phyloP scores from a whole-genome alignment of 2,329 filamentous ascomycete species.

The Chaetomium sp. region DNA sequence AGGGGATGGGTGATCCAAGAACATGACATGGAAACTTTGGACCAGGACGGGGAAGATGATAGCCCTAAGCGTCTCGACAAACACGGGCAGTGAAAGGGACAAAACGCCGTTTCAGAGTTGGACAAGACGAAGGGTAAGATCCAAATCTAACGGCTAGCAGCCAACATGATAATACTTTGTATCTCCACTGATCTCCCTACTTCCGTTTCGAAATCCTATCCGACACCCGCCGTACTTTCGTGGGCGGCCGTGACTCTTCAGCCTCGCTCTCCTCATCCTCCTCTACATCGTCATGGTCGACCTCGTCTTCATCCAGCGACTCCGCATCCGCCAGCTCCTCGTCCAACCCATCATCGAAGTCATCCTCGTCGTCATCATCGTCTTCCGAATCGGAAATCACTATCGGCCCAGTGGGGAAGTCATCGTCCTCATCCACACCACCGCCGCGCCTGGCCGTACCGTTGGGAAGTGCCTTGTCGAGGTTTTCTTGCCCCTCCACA shows the following conservation, averaged over 20 bases:
- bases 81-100: too few relatives aligned
- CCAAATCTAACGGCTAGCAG: too few relatives aligned
- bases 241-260: slow-evolving; percentile 28
- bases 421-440: slow-evolving; percentile 52
- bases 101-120: too few relatives aligned
- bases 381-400: slow-evolving; percentile 59
- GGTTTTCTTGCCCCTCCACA: slow-evolving; percentile 69
- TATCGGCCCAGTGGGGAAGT: slow-evolving; percentile 49
- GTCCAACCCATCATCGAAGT: slow-evolving; percentile 17
- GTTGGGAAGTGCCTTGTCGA: slow-evolving; percentile 30
- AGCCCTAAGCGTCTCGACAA: too few relatives aligned
- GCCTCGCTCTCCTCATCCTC: slow-evolving; percentile 30
- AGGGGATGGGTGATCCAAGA: too few relatives aligned
- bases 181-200: slow-evolving; percentile 11
- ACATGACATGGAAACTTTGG: too few relatives aligned
- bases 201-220: slow-evolving; percentile 27
- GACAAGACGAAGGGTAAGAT: too few relatives aligned
- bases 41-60: too few relatives aligned
- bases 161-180: background rate
- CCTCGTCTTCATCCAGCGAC: slow-evolving; percentile 30
- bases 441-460: slow-evolving; percentile 29
- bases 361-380: slow-evolving; percentile 42
- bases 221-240: slow-evolving; percentile 32
- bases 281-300: slow-evolving; percentile 32
- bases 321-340: slow-evolving; percentile 23